Evolutionary conservation across 1,284 basidiomycete genomes (phyloP), one percentile per base, ranked within the genome.

Genomic region (Austropuccinia psidii): DNA sequence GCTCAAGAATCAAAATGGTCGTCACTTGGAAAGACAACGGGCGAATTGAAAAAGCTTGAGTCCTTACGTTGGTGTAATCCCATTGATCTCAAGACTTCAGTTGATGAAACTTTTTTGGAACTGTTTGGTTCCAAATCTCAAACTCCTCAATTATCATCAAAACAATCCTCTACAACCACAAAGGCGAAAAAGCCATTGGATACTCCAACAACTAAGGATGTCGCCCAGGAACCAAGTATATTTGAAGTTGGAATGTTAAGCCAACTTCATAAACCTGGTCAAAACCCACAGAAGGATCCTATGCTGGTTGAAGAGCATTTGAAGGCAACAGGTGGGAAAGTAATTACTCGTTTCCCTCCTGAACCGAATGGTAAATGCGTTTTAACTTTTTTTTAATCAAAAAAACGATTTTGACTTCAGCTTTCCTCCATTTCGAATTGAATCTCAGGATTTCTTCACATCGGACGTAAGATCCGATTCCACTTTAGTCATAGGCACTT

Each of bases 241-340:
- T 99, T 98, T 80, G 87, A 90, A 75, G 93, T 96, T 80, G 96
- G 96, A 15, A 98, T 97, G 84, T 86, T 99, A 19, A 93, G 93
- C 4, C 85, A 87, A 75, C 88, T 99, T 49, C 94, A 99, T 81
- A 92, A 90, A 79, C 91, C 93, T 9, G 96, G 96, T 64, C 93
- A 86, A 79, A 99, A 98, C 82, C 89, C 91, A 41, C 96, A 99
- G 82, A 86, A 90, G 68, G 85, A 89, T 75, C 85, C 88, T 7
- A 84, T 86, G 74, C 86, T 97, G 74, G 89, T 89, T 72, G 87
- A 92, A 75, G 83, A 87, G 77, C 96, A 99, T 80, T 84, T 98
- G 55, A 85, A 85, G 19, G 85, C 85, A 19, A 98, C 96, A 0
- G 86, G 87, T 31, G 92, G 93, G 15, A 83, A 86, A 75, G 93